Evolutionary conservation across 139 green algal species (phyloP).

Genomic region (Mesostigma viride): DNA sequence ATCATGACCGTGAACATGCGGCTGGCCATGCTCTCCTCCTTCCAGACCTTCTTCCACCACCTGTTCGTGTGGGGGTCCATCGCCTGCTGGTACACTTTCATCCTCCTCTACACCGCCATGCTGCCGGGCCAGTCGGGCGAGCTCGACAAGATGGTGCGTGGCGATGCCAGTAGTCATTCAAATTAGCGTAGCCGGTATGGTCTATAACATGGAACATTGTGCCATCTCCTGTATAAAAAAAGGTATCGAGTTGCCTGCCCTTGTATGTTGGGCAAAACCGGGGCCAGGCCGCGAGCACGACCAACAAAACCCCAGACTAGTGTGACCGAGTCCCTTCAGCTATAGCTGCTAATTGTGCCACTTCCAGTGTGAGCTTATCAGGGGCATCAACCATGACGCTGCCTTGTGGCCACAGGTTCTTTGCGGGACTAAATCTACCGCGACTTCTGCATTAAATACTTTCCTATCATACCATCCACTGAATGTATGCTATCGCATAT

Average conservation of each 20-base stretch:
- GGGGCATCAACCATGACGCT: too few relatives aligned
- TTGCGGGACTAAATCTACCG: not conserved
- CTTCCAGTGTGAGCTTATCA: too few relatives aligned
- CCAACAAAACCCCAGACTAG: not conserved
- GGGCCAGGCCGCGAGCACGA: not conserved
- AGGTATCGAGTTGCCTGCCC: not conserved
- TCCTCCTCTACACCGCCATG: conserved; percentile 31
- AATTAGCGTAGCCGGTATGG: too few relatives aligned
- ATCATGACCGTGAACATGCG: conserved; percentile 43
- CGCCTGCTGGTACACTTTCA: conserved; percentile 27
- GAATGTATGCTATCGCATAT: not conserved
- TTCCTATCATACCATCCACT: not conserved
- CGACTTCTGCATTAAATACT: not conserved
- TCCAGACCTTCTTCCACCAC: conserved; percentile 35
- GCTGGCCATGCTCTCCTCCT: conserved; percentile 31
- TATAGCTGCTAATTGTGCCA: too few relatives aligned
- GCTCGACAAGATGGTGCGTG: conserved; percentile 1
- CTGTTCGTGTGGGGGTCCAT: conserved; percentile 32
- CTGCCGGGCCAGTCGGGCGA: conserved; percentile 1
- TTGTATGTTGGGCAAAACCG: not conserved
- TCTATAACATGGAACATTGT: too few relatives aligned
- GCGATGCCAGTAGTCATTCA: not conserved
- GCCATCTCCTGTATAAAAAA: not conserved
- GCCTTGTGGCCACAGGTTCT: conserved; percentile 10
- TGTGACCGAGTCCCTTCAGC: too few relatives aligned